These are phyloP conservation scores for Avena insularis DNA, from an alignment of 176 grass and related monocot genomes.

Conservation along the genomic window DNA sequence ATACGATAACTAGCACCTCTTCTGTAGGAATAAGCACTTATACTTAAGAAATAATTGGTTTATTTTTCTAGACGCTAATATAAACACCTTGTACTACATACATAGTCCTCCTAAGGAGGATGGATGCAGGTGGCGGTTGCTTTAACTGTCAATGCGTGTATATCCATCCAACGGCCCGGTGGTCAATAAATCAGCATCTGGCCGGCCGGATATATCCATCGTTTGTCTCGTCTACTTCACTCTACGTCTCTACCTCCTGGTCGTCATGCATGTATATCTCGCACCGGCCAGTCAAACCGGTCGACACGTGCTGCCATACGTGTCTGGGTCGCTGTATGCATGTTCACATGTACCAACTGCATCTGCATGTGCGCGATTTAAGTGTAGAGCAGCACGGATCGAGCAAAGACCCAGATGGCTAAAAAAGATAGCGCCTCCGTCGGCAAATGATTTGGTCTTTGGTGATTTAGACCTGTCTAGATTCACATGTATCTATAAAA, in stretches of 20 bases:
- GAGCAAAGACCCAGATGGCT: too few species aligned
- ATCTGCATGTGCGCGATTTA: background rate
- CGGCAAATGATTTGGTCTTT: too few species aligned
- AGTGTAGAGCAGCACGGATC: background rate
- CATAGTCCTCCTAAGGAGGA: too few species aligned
- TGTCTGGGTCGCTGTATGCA: background rate
- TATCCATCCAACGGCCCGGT: conserved; percentile 13
- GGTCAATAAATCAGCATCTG: conserved; percentile 2
- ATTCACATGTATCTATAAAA: too few species aligned
- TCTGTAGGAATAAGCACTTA: too few species aligned
- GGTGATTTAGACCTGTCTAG: too few species aligned
- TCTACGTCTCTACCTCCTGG: background rate
- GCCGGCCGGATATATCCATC: background rate
- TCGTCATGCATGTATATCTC: background rate
- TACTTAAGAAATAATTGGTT: too few species aligned
- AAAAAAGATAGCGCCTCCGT: too few species aligned
- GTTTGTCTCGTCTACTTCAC: conserved; percentile 20
- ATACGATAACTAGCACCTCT: too few species aligned
- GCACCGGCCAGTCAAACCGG: conserved; percentile 26
- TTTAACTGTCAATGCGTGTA: conserved; percentile 20
- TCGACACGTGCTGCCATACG: conserved; percentile 1
- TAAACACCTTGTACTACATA: too few species aligned
- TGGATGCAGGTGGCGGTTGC: background rate
- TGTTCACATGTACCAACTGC: background rate
- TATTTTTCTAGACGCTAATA: too few species aligned